Evolutionary conservation across 495 filamentous ascomycete genomes (phyloP).

Genomic region (Podospora australis): DNA sequence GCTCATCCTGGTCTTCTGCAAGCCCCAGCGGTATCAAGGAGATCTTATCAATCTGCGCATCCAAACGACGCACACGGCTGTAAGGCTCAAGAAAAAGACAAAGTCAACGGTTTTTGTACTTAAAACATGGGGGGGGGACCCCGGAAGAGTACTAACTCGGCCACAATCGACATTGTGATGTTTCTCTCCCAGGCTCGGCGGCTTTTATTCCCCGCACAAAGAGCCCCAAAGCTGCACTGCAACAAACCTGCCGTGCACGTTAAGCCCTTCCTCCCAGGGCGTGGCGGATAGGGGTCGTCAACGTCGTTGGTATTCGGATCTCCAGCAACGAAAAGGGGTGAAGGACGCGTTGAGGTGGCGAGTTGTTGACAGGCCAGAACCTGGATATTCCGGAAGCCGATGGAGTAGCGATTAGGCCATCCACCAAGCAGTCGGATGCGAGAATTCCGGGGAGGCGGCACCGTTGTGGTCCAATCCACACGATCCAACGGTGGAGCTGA

Average conservation of each 20-base stretch:
- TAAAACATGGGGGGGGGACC: neutral
- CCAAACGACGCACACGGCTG: conserved; percentile 74
- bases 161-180: conserved; percentile 55
- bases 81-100: neutral
- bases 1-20: conserved; percentile 19
- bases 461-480: neutral
- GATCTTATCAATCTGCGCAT: conserved; percentile 72
- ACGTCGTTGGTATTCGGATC: neutral
- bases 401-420: conserved; percentile 23
- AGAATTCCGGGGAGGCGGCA: conserved; percentile 20
- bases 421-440: conserved; percentile 13
- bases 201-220: neutral
- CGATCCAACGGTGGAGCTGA: conserved; percentile 1
- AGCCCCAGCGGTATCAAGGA: conserved; percentile 31
- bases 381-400: neutral
- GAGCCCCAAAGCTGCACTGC: conserved; percentile 1
- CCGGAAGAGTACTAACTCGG: conserved; percentile 49
- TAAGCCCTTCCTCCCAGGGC: no score
- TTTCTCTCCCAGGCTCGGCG: conserved; percentile 14
- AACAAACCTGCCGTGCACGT: no score
- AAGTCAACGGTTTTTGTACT: conserved; percentile 7
- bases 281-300: no score
- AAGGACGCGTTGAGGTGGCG: conserved; percentile 27
- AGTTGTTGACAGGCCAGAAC: conserved; percentile 12
- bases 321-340: neutral